Evolutionary conservation across 495 filamentous ascomycete species (phyloP).

Genomic region (Penicillium lagena): DNA sequence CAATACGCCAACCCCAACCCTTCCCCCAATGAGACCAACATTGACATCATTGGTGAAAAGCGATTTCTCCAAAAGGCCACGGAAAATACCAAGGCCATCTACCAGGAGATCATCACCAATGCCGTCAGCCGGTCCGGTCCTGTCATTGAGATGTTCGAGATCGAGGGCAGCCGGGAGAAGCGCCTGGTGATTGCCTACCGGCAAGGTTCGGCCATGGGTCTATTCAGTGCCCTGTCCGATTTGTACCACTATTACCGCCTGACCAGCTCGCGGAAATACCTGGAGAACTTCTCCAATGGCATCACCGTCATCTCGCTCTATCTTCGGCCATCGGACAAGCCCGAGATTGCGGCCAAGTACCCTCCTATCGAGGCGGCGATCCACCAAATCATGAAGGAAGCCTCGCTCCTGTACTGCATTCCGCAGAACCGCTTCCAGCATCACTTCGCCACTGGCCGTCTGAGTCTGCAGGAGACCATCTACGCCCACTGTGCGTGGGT

Average conservation of each 20-base stretch:
- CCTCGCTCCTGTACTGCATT: slow-evolving; percentile 94
- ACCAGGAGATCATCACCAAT: slow-evolving; percentile 85
- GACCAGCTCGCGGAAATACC: slow-evolving; percentile 93
- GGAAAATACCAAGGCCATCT: slow-evolving; percentile 88
- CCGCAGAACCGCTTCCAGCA: slow-evolving; percentile 92
- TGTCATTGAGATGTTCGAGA: slow-evolving; percentile 96
- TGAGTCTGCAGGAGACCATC: slow-evolving; percentile 94
- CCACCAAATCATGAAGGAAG: slow-evolving; percentile 98
- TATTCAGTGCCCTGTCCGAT: slow-evolving; percentile 94
- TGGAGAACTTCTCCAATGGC: slow-evolving; percentile 98
- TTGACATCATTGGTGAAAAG: slow-evolving; percentile 89
- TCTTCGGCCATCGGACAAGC: slow-evolving; percentile 59
- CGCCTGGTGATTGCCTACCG: slow-evolving; percentile 90
- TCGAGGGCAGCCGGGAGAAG: slow-evolving; percentile 85
- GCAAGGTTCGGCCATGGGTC: slow-evolving; percentile 81
- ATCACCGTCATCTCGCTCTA: slow-evolving; percentile 96
- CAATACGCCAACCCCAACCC: slow-evolving; percentile 73
- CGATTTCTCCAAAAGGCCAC: slow-evolving; percentile 94
- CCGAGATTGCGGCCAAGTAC: slow-evolving; percentile 45
- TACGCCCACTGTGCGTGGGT: slow-evolving; percentile 98
- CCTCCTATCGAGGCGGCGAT: slow-evolving; percentile 89
- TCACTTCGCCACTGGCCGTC: slow-evolving; percentile 78
- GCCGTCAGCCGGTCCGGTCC: slow-evolving; percentile 79
- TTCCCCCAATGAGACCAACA: slow-evolving; percentile 69
- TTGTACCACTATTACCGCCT: slow-evolving; percentile 98